A percentile compares a stretch with the other conserved stretches of the same genome.
Conservation (phyloP, 345 rosid genomes). For the Populus euphratica region DNA sequence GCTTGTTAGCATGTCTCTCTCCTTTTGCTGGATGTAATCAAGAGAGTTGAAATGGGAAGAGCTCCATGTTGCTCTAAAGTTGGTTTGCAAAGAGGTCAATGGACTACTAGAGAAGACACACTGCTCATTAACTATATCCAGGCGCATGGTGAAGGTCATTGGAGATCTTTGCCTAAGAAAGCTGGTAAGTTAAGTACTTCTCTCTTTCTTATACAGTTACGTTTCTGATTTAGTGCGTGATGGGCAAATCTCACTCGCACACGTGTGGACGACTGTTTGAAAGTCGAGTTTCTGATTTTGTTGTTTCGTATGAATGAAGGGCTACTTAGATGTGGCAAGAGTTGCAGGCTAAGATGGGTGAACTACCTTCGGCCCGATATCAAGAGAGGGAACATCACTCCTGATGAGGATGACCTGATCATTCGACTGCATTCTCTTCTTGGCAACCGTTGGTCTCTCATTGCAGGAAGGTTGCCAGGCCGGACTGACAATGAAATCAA, state of each 20-base stretch:
- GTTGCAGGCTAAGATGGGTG: slow-evolving; percentile 52
- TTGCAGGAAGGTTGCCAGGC: slow-evolving; percentile 40
- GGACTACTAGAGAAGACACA: slow-evolving; percentile 41
- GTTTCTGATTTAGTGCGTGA: not conserved
- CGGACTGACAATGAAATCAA: slow-evolving; percentile 55
- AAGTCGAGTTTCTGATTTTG: not conserved
- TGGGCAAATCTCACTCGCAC: not conserved
- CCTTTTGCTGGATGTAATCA: not conserved
- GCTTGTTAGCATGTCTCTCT: not conserved
- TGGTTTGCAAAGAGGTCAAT: slow-evolving; percentile 43
- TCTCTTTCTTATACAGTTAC: not conserved
- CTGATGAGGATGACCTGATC: slow-evolving; percentile 51
- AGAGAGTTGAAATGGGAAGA: slow-evolving; percentile 30
- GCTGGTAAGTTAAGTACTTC: slow-evolving; percentile 27
- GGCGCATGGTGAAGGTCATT: slow-evolving; percentile 41
- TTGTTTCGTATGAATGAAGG: slow-evolving; percentile 14
- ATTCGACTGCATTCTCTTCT: slow-evolving; percentile 44
- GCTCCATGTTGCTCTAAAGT: slow-evolving; percentile 47
- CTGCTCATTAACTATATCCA: slow-evolving; percentile 32
- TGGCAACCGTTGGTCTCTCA: slow-evolving; percentile 48
- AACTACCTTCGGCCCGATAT: slow-evolving; percentile 49
- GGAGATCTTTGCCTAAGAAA: slow-evolving; percentile 43
- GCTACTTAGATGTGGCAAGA: slow-evolving; percentile 48
- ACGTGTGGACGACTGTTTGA: not conserved
- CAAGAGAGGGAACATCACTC: slow-evolving; percentile 46